Base-by-base conservation (phyloP, 257 asterid species). In the Orobanche coerulescens region DNA sequence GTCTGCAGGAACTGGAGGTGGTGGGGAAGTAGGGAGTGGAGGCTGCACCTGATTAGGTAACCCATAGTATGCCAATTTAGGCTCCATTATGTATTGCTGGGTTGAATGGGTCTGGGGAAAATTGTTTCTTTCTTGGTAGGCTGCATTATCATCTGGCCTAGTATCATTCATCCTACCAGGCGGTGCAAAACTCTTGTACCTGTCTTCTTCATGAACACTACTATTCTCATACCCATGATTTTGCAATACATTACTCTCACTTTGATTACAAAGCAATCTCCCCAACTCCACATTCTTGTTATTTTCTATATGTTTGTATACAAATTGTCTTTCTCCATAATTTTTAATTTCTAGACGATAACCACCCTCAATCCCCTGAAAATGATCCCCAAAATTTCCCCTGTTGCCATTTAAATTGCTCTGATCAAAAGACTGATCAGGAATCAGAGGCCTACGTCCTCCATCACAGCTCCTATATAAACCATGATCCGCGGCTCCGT, bases 21-120 rank as follows among this genome's bases (percentile, higher is more conserved):
- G 88, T 6, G 95, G 97, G 1, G 93, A 79, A 19, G 76, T 51
- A 39, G 90, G 95, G 37, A 86, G 93, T 15, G 97, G 93, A 50
- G 90, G 93, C 71, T 73, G 94, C 22, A 68, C 75, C 67, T 44
- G 73, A 57, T 55, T 61, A 5, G 64, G 36, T 47, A 68, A 65
- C 65, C 69, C 58, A 64, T 69, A 72, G 26, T 62, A 74, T 34
- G 64, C 50, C 16, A 71, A 36, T 23, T 66, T 78, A 4, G 69
- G 74, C 64, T 75, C 83, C 73, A 68, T 40, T 19, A 58, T 18
- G 36, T 53, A 70, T 50, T 58, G 75, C 20, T 74, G 78, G 33
- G 39, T 64, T 19, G 62, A 75, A 65, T 58, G 51, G 25, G 72
- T 40, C 44, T 72, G 71, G 18, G 65, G 24, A 47, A 71, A 68